phyloP scores from a whole-genome alignment of 495 filamentous ascomycete species.

The Hypoxylon fragiforme region DNA sequence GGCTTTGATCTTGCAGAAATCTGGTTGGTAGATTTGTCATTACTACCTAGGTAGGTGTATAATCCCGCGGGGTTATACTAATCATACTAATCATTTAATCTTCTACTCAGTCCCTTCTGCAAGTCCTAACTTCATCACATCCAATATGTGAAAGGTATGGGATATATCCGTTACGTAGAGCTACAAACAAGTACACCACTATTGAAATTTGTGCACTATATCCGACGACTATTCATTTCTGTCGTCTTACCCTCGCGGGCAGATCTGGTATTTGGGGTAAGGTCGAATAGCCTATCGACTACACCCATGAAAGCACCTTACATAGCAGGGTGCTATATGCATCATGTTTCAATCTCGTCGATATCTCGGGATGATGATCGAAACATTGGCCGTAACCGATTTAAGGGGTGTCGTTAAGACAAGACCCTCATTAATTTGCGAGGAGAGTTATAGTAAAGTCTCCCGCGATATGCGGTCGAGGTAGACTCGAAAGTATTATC shows the following conservation, averaged over 20 bases:
- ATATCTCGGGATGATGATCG: slow-evolving; percentile 12
- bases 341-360: background rate
- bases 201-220: slow-evolving; percentile 15
- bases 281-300: slow-evolving; percentile 2
- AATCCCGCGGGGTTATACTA: slow-evolving; percentile 28
- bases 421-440: slow-evolving; percentile 1
- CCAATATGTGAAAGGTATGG: background rate
- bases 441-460: background rate
- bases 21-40: background rate
- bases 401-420: background rate
- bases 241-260: background rate
- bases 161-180: slow-evolving; percentile 5
- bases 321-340: background rate
- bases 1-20: slow-evolving; percentile 25
- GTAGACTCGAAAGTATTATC: background rate
- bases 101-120: slow-evolving; percentile 8
- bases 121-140: slow-evolving; percentile 8
- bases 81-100: slow-evolving; percentile 11
- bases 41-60: too few species aligned
- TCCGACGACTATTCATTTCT: slow-evolving; percentile 9
- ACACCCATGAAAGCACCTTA: background rate
- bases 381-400: slow-evolving; percentile 2
- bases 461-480: background rate
- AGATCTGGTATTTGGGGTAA: slow-evolving; percentile 4
- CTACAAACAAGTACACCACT: slow-evolving; percentile 17